These are phyloP conservation scores for Kalmusia sp. DNA, from an alignment of 2,329 filamentous ascomycete species.

Conservation along the genomic window DNA sequence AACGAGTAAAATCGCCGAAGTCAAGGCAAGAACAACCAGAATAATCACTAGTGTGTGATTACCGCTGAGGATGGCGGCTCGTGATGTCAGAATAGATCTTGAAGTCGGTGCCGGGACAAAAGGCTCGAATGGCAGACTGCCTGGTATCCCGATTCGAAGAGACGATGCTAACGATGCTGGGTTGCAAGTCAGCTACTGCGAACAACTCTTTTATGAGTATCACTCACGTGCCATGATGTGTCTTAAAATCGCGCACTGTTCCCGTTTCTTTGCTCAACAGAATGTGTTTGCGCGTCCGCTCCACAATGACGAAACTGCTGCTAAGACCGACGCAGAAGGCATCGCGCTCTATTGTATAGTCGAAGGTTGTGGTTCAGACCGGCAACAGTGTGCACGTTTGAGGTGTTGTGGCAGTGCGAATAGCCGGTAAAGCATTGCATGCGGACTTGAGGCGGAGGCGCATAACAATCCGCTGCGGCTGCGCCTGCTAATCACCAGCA, in stretches of 20 bases:
- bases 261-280: not conserved
- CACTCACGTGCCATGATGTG: slow-evolving; percentile 6
- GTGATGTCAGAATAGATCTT: not conserved
- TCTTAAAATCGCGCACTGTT: not conserved
- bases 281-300: not conserved
- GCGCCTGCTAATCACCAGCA: not conserved
- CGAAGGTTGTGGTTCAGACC: not conserved
- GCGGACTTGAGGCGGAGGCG: not conserved
- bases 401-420: slow-evolving; percentile 3
- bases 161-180: not conserved
- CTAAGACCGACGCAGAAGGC: not conserved
- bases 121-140: not conserved
- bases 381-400: not conserved
- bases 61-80: not conserved
- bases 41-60: slow-evolving; percentile 2
- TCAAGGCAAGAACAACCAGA: not conserved
- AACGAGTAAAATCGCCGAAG: not conserved
- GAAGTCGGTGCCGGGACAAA: not conserved
- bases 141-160: slow-evolving; percentile 3
- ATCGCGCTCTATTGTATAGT: slow-evolving; percentile 1
- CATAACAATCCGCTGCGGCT: not conserved
- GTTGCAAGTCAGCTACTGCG: not conserved
- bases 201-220: not conserved
- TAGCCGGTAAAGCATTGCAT: slow-evolving; percentile 7
- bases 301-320: slow-evolving; percentile 1